Conservation (phyloP, 75 land plant genomes). For the Cupressus sempervirens region DNA sequence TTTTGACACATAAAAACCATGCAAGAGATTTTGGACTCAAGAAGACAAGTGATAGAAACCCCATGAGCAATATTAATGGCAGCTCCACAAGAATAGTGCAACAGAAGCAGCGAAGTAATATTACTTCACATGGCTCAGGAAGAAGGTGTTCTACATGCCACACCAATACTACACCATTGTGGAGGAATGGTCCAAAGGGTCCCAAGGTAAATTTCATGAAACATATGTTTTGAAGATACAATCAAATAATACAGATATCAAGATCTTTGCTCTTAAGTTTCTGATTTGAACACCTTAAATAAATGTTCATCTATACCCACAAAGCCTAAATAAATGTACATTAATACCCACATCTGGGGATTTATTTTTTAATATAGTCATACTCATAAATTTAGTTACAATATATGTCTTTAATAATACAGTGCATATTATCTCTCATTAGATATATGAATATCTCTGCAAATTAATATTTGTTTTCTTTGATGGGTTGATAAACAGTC, state of each 20-base stretch:
- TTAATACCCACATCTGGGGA: too few relatives aligned
- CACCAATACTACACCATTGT: conserved; percentile 80
- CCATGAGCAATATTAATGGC: background rate
- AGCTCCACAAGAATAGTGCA: background rate
- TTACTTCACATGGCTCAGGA: background rate
- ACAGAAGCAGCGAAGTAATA: background rate
- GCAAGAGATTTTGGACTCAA: background rate
- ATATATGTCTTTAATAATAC: too few relatives aligned
- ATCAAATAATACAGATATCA: background rate
- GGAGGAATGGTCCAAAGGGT: conserved; percentile 90
- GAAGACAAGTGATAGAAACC: background rate
- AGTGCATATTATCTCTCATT: too few relatives aligned
- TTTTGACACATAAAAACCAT: background rate
- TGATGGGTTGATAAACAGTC: too few relatives aligned
- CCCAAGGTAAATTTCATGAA: too few relatives aligned
- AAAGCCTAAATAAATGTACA: too few relatives aligned
- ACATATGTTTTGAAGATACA: background rate
- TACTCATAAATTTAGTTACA: too few relatives aligned
- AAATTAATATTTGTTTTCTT: too few relatives aligned
- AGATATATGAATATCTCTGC: too few relatives aligned
- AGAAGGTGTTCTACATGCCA: conserved; percentile 78
- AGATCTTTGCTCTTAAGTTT: background rate
- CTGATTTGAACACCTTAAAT: background rate
- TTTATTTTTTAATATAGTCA: too few relatives aligned
- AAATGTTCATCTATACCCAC: too few relatives aligned